Percentiles rank a stretch among this genome's conserved stretches.
phyloP scores from a whole-genome alignment of 495 filamentous ascomycete genomes.

The Bombardia bombarda region DNA sequence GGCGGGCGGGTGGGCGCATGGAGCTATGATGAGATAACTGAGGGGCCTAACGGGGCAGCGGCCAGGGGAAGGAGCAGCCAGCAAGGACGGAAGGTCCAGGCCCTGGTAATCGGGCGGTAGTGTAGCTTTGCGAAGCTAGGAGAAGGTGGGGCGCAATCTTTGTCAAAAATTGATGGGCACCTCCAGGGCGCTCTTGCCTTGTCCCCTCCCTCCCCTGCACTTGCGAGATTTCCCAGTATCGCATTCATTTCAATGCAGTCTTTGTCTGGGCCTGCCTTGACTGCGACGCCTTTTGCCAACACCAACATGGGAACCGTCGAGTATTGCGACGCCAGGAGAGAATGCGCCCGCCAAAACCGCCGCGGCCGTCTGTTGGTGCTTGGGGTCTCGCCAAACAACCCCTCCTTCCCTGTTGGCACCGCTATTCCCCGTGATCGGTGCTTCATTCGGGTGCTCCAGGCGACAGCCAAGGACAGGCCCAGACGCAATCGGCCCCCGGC shows the following conservation, averaged over 20 bases:
- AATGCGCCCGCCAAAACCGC: neutral
- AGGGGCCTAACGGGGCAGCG: neutral
- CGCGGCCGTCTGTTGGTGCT: no score
- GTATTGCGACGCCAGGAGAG: neutral
- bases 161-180: neutral
- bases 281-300: no score
- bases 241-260: no score
- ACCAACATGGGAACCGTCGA: neutral
- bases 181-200: no score
- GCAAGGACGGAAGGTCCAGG: neutral
- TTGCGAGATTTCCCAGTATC: neutral
- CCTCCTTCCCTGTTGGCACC: neutral
- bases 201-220: no score
- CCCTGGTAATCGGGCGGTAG: no score
- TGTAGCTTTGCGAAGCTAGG: no score
- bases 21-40: conserved; percentile 1
- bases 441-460: conserved; percentile 3
- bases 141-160: neutral
- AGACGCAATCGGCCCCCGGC: conserved; percentile 3
- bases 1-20: neutral
- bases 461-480: neutral
- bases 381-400: neutral
- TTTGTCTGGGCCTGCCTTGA: no score
- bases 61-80: neutral
- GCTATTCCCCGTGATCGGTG: conserved; percentile 2